These are phyloP conservation scores for Grosmannia penicillata DNA, from an alignment of 2,329 filamentous ascomycete species.

Conservation along the genomic window DNA sequence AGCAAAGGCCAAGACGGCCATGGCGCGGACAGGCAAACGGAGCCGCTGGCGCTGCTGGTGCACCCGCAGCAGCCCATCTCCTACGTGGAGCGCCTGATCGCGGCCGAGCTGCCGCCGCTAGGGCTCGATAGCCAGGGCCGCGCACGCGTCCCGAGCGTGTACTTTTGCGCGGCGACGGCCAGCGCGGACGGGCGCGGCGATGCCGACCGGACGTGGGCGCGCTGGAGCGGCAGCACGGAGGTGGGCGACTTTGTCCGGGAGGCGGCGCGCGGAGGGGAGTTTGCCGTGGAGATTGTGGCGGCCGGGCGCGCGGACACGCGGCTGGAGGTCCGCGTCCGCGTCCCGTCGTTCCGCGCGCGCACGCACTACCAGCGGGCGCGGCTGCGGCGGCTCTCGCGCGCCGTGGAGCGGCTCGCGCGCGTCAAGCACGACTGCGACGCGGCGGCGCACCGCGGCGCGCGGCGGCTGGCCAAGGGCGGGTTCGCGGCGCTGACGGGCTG, in stretches of 20 bases:
- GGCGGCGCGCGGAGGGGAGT: conserved; percentile 70
- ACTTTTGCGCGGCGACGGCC: conserved; percentile 67
- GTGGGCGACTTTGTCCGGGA: conserved; percentile 91
- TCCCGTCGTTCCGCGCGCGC: conserved; percentile 80
- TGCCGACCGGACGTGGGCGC: conserved; percentile 53
- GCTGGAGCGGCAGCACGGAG: conserved; percentile 80
- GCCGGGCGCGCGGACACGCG: too few relatives aligned
- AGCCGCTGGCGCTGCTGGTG: conserved; percentile 70
- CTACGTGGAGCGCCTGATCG: conserved; percentile 77
- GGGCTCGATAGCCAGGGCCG: conserved; percentile 36
- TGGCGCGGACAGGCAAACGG: conserved; percentile 30
- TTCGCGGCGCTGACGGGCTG: conserved; percentile 60
- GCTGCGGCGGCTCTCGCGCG: conserved; percentile 53
- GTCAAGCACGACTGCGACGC: conserved; percentile 72
- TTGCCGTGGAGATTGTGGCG: conserved; percentile 71
- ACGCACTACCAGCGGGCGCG: conserved; percentile 75
- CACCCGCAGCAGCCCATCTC: conserved; percentile 86
- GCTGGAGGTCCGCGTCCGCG: conserved; percentile 58
- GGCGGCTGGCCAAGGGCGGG: conserved; percentile 65
- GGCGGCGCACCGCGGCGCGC: conserved; percentile 61
- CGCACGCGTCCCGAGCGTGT: conserved; percentile 59
- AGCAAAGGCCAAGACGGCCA: conserved; percentile 21
- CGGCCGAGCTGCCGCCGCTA: conserved; percentile 66
- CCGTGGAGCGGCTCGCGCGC: conserved; percentile 53
- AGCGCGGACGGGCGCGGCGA: conserved; percentile 19